Evolutionary conservation across 75 land plant species (phyloP), one percentile per base, ranked within the genome.

Genomic region (Sequoiadendron giganteum): DNA sequence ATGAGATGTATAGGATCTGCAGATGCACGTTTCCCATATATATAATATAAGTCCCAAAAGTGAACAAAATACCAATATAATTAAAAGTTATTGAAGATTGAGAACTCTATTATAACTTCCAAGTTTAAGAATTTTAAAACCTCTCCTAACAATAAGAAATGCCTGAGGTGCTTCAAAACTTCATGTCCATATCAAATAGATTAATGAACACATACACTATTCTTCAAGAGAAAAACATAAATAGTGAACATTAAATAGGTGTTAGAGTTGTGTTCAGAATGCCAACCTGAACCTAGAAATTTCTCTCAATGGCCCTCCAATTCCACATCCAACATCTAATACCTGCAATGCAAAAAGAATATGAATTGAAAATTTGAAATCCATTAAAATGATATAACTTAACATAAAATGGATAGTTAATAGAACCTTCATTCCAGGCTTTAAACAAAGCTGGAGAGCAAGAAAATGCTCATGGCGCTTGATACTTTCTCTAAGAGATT

Each of bases 241-340:
- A 45, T 28, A n/a, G 54, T 47, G 52, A 82, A 82, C 47, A 28
- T 32, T 47, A n/a, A n/a, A 28, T 47, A 82, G 49, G 3, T 49
- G 0, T 47, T 30, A 82, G 3, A 47, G 8, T 82, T 82, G 52
- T 82, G 43, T n/a, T 82, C 16, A 34, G 28, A 88, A 49, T 21
- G 76, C 13, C 85, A 70, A 98, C 99, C 99, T 98, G 86, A 97
- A 98, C 79, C 93, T 82, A 76, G 99, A 94, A 92, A 98, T 94
- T 87, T 98, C 99, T 87, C 99, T 88, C 19, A 97, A 88, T 61
- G 99, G 99, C 76, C 99, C 99, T 43, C 99, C 99, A 91, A 98
- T 97, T 25, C 99, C 99, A 93, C 99, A 98, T 81, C 99, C 99
- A 5, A 98, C 99, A 94, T 98, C 99, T 90, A 98, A 86, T 10